Evolutionary conservation across 75 land plant genomes (phyloP), one percentile per base, ranked within the genome.

Genomic region (Cryptomeria japonica): DNA sequence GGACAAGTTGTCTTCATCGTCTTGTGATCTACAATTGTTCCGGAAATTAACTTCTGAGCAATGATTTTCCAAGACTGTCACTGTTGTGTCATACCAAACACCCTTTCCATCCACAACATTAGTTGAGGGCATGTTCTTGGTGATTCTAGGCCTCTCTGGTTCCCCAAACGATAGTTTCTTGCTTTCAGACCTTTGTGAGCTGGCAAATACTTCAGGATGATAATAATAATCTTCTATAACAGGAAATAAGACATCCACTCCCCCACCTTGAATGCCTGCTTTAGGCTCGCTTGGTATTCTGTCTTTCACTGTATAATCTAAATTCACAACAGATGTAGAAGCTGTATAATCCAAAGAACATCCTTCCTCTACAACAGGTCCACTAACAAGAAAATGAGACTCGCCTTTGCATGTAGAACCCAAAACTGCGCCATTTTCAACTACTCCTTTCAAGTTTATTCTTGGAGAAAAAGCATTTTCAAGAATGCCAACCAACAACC

Each of bases 31-130:
- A 44, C 14, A 58, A 87, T 13, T 46, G n/a, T 82, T 22, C 32
- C 77, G 72, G 39, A 16, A 58, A 58, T 46, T 86, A n/a, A 76
- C 80, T 84, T 90, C 91, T 47, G 95, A 90, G 51, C 95, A 87
- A 91, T 98, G 97, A 83, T 96, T 87, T 86, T 97, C 99, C 22
- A 94, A 86, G 86, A 98, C 87, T 37, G 55, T 88, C 42, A 95
- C 84, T 16, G 88, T 49, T 49, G 88, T 77, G 37, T 91, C 92
- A 86, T 97, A 98, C 99, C 99, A 98, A 39, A 95, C 95, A 93
- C 94, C 90, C 25, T 85, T 88, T 84, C 89, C 88, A 73, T 84
- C 88, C 31, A 41, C 72, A 85, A 80, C 38, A 84, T 87, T 88
- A 55, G 14, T 76, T 42, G 51, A 8, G 14, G 12, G 61, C 55